Percentiles rank a stretch among this genome's conserved stretches.
Conservation (phyloP, 2,329 filamentous ascomycete genomes). For the Tympanopsis confertula region DNA sequence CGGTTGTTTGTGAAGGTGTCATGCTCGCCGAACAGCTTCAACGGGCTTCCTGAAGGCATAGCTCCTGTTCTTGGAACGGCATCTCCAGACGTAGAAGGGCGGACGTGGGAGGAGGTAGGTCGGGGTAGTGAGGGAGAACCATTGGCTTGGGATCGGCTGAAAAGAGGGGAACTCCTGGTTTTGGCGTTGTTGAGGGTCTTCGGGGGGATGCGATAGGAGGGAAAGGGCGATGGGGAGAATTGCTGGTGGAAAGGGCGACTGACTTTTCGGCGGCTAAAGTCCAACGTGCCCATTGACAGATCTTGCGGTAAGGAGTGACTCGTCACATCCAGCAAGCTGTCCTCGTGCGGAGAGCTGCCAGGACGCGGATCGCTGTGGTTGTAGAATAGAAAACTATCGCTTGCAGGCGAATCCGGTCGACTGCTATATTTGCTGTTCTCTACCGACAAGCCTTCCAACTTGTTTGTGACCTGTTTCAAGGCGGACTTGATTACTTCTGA, state of each 20-base stretch:
- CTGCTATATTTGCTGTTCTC: neutral
- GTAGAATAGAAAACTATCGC: neutral
- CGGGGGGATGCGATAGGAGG: neutral
- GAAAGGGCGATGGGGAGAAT: neutral
- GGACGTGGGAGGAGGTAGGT: neutral
- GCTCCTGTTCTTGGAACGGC: neutral
- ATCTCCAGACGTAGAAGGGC: too few relatives aligned
- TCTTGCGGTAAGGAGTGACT: neutral
- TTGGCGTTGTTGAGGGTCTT: neutral
- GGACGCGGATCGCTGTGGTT: neutral
- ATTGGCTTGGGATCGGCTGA: neutral
- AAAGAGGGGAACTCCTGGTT: neutral
- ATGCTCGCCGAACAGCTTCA: neutral
- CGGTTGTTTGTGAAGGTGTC: slow-evolving; percentile 1
- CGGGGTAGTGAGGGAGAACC: neutral
- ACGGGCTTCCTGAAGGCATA: neutral
- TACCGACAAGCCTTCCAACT: neutral
- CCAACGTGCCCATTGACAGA: neutral
- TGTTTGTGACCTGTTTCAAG: slow-evolving; percentile 1
- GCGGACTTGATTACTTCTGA: neutral
- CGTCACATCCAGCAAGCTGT: neutral
- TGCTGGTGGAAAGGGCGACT: neutral
- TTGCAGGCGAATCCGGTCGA: neutral
- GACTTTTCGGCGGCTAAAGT: neutral
- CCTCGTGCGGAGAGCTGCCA: neutral